Conservation (phyloP, 2,329 filamentous ascomycete species). For the Colletotrichum kahawae region DNA sequence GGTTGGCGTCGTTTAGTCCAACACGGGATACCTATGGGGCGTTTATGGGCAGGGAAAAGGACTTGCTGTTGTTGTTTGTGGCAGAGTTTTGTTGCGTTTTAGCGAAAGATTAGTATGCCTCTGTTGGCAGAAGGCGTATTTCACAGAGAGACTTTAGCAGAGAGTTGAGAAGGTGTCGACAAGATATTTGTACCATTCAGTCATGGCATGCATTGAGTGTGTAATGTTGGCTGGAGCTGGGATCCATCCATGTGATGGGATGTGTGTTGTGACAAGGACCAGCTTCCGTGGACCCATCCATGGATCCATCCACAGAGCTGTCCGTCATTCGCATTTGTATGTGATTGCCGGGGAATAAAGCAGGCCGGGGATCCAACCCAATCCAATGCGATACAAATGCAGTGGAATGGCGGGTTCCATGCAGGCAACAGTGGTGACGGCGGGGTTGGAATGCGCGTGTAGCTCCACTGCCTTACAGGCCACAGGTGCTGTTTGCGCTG, state of each 20-base stretch:
- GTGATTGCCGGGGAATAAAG: conserved; percentile 3
- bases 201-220: background rate
- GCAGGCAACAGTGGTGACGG: background rate
- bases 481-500: background rate
- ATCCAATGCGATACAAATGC: background rate
- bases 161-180: background rate
- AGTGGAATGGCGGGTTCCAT: background rate
- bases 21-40: background rate
- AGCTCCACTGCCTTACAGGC: background rate
- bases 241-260: background rate
- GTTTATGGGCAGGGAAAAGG: background rate
- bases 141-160: background rate
- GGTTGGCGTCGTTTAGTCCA: background rate
- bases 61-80: background rate
- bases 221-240: background rate
- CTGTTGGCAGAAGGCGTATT: background rate
- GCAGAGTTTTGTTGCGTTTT: background rate
- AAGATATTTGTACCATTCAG: background rate
- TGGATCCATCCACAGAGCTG: background rate
- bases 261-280: background rate
- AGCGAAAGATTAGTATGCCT: background rate
- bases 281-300: background rate
- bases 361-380: background rate
- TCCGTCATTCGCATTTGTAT: conserved; percentile 5
- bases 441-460: background rate